These are phyloP conservation scores for Daldinia sp. DNA, from an alignment of 2,329 filamentous ascomycete genomes.

Conservation along the genomic window DNA sequence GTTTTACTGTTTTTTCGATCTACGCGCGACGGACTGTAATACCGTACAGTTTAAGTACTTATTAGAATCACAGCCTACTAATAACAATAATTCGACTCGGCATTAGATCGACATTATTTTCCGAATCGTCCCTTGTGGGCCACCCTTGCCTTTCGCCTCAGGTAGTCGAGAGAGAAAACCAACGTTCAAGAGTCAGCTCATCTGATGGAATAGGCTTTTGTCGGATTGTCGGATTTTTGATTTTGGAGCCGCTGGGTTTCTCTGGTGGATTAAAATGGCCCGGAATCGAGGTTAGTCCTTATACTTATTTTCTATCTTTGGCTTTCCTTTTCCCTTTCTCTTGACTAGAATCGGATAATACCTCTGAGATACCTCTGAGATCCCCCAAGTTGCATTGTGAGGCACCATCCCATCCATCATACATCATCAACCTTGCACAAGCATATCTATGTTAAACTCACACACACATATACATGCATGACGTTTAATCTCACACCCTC, in stretches of 20 bases:
- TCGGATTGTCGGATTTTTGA: conserved; percentile 14
- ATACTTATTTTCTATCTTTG: conserved; percentile 27
- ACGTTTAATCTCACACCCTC: conserved; percentile 13
- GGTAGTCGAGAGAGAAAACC: conserved; percentile 15
- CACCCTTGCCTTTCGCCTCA: conserved; percentile 28
- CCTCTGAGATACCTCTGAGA: neutral
- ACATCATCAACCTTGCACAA: conserved; percentile 29
- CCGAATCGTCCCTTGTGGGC: conserved; percentile 26
- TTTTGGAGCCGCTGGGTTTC: conserved; percentile 22
- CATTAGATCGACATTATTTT: conserved; percentile 22
- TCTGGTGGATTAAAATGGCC: conserved; percentile 53
- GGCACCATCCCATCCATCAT: conserved; percentile 12
- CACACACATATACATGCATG: conserved; percentile 9
- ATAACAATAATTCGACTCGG: conserved; percentile 21
- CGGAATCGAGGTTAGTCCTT: conserved; percentile 62
- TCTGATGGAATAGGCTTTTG: conserved; percentile 31
- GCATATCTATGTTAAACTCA: conserved; percentile 26
- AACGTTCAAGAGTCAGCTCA: conserved; percentile 18
- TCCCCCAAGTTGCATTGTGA: conserved; percentile 16
- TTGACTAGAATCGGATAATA: neutral
- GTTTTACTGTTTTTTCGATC: conserved; percentile 15
- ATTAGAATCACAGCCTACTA: conserved; percentile 13
- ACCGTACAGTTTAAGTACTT: conserved; percentile 7
- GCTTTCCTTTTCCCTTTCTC: conserved; percentile 17
- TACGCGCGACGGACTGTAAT: conserved; percentile 12